A percentile compares a stretch with the other conserved stretches of the same genome.
phyloP scores from a whole-genome alignment of 2,329 filamentous ascomycete species.

The Pseudocercospora vitis region DNA sequence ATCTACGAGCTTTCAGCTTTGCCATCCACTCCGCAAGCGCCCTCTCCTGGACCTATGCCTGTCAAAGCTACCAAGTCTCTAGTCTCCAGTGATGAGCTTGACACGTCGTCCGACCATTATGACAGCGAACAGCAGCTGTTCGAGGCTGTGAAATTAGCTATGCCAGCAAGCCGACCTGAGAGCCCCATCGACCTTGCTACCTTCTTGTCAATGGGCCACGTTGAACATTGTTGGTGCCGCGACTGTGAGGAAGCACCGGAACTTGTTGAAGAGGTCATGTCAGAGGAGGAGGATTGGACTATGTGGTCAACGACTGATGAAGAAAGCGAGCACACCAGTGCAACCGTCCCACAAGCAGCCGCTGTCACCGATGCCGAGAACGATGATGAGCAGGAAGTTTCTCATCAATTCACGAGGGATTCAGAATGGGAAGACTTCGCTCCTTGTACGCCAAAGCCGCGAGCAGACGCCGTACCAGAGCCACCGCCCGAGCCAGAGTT shows the following conservation, averaged over 20 bases:
- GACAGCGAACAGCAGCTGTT: conserved; percentile 33
- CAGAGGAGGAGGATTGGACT: conserved; percentile 28
- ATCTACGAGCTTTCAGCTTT: conserved; percentile 25
- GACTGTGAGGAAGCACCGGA: conserved; percentile 29
- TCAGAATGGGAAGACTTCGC: conserved; percentile 17
- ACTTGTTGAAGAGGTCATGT: conserved; percentile 19
- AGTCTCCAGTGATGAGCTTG: conserved; percentile 15
- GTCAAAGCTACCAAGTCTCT: not conserved
- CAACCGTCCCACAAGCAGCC: not conserved
- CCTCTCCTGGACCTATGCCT: not conserved
- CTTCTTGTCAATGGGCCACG: conserved; percentile 35
- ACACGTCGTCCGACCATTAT: conserved; percentile 29
- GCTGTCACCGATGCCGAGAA: conserved; percentile 5
- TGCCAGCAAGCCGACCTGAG: conserved; percentile 13
- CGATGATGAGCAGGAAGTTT: conserved; percentile 7
- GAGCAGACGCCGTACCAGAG: not conserved
- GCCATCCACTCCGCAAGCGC: conserved; percentile 5
- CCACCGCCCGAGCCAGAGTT: conserved; percentile 9
- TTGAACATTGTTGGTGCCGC: conserved; percentile 33
- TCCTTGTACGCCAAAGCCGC: conserved; percentile 5
- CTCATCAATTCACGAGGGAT: conserved; percentile 1
- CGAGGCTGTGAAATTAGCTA: conserved; percentile 12
- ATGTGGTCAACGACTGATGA: conserved; percentile 23
- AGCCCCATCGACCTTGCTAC: conserved; percentile 30
- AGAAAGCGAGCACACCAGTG: conserved; percentile 1